These are phyloP conservation scores for Hordeum marinum DNA, from an alignment of 176 grass and related monocot species.

Conservation along the genomic window DNA sequence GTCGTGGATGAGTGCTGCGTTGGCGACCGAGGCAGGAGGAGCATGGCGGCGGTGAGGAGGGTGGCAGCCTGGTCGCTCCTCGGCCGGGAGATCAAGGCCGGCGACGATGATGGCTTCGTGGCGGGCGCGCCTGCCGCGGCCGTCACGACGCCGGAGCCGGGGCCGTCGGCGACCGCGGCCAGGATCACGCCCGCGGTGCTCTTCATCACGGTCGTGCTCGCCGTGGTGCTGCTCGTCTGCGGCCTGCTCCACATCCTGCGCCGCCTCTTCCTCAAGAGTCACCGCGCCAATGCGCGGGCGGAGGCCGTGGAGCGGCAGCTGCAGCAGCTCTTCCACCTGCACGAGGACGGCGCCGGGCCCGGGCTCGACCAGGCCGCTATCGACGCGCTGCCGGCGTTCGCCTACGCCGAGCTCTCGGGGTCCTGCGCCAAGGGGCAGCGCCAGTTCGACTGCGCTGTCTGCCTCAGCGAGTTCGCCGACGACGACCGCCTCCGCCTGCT, in stretches of 20 bases:
- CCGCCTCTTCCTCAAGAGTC: constrained; percentile 60
- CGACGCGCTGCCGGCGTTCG: constrained; percentile 71
- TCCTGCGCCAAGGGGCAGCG: constrained; percentile 27
- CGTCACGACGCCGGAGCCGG: not conserved
- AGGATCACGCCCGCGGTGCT: constrained; percentile 75
- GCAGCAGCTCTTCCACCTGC: constrained; percentile 70
- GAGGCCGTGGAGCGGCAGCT: constrained; percentile 70
- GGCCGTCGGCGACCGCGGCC: not conserved
- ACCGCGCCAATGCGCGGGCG: constrained; percentile 40
- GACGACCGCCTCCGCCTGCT: constrained; percentile 86
- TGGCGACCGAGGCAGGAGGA: not conserved
- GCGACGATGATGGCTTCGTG: not conserved
- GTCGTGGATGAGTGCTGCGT: constrained; percentile 32
- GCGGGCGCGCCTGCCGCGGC: not conserved
- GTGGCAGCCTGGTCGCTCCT: not conserved
- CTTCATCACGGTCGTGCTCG: constrained; percentile 80
- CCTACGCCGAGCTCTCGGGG: constrained; percentile 59
- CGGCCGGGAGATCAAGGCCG: not conserved
- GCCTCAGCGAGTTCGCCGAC: constrained; percentile 58
- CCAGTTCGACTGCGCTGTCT: constrained; percentile 91
- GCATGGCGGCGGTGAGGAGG: constrained; percentile 12
- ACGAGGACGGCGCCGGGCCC: constrained; percentile 35
- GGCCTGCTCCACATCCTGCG: constrained; percentile 75
- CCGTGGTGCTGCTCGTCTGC: constrained; percentile 74
- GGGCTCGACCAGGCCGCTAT: constrained; percentile 73